These are phyloP conservation scores for Eucalyptus polybractea DNA, from an alignment of 345 rosid species.

Conservation along the genomic window DNA sequence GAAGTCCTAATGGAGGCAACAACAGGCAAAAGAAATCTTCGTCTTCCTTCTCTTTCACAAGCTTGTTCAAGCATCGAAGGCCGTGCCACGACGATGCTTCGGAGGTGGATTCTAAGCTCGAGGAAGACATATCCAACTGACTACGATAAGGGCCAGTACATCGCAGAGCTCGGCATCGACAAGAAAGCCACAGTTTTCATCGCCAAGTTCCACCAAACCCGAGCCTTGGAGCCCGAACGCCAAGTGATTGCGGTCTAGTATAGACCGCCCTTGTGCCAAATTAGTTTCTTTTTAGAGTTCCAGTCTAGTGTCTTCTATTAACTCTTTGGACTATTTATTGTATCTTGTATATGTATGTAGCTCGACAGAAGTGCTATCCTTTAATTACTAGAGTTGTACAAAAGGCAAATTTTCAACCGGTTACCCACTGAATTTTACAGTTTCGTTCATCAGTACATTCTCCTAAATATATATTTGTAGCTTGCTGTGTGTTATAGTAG, in stretches of 20 bases:
- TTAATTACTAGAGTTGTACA: not conserved
- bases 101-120: not conserved
- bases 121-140: constrained; percentile 13
- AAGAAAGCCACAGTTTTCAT: constrained; percentile 30
- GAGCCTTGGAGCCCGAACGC: not conserved
- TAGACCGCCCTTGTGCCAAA: not conserved
- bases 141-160: constrained; percentile 14
- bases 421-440: not conserved
- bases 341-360: not conserved
- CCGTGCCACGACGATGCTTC: not conserved
- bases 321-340: not conserved
- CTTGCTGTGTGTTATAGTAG: not conserved
- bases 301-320: not conserved
- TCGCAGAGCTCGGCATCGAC: constrained; percentile 24
- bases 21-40: constrained; percentile 11
- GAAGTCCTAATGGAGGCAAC: constrained; percentile 16
- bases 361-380: not conserved
- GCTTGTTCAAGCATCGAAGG: constrained; percentile 15
- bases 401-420: not conserved
- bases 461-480: not conserved
- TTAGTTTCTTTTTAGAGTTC: not conserved
- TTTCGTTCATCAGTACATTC: not conserved
- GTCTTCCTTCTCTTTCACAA: constrained; percentile 5
- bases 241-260: not conserved
- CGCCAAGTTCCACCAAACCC: constrained; percentile 37